phyloP scores from a whole-genome alignment of 106 monocot genomes.

The Dendrobium chrysotoxum region DNA sequence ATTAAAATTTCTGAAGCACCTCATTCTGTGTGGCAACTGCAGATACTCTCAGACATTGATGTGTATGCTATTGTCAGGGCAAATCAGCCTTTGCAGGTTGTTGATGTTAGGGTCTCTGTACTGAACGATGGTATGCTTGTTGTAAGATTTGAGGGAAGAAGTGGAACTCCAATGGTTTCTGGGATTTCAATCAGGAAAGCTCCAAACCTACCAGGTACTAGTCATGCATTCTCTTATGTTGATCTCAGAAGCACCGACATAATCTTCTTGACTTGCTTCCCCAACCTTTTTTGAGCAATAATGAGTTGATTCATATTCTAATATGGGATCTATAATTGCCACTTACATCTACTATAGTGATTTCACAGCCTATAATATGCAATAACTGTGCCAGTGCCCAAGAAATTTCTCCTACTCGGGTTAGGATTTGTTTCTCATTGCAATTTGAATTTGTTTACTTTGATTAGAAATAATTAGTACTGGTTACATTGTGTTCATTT shows the following conservation, averaged over 20 bases:
- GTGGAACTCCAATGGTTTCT: constrained; percentile 51
- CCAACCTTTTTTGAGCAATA: neutral
- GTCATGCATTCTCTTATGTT: neutral
- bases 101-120: constrained; percentile 50
- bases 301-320: neutral
- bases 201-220: constrained; percentile 31
- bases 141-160: constrained; percentile 48
- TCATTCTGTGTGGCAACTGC: constrained; percentile 17
- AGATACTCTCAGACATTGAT: constrained; percentile 69
- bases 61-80: constrained; percentile 71
- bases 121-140: constrained; percentile 27
- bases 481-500: neutral
- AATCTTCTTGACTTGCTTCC: neutral
- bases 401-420: constrained; percentile 49
- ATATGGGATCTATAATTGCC: neutral
- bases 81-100: constrained; percentile 59
- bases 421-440: constrained; percentile 11
- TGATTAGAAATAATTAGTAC: neutral
- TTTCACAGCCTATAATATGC: constrained; percentile 32
- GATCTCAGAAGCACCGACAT: neutral
- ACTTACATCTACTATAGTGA: constrained; percentile 13
- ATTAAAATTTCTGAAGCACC: neutral
- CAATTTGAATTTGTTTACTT: neutral
- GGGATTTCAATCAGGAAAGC: constrained; percentile 71
- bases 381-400: constrained; percentile 47